Conservation (phyloP, 2,329 filamentous ascomycete species). For the Mycosphaerella sp. region DNA sequence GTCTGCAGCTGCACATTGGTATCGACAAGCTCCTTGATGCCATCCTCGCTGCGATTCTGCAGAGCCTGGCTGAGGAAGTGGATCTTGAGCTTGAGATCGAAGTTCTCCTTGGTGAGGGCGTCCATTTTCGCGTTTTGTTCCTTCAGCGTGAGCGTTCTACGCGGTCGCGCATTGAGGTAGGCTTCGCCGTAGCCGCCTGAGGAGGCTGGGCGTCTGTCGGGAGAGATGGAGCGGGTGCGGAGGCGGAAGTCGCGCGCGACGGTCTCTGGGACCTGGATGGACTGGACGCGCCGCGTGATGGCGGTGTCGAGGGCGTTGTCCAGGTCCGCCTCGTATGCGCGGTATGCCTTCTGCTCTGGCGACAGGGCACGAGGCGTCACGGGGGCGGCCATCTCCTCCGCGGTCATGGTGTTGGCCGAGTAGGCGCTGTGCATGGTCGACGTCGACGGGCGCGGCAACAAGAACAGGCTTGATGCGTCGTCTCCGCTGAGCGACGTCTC, state of each 20-base stretch:
- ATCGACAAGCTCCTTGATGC: conserved; percentile 95
- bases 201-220: conserved; percentile 12
- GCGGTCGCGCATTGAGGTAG: conserved; percentile 16
- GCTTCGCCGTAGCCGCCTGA: conserved; percentile 16
- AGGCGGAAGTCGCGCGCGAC: conserved; percentile 14
- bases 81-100: conserved; percentile 93
- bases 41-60: conserved; percentile 89
- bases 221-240: conserved; percentile 8
- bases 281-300: conserved; percentile 8
- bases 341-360: conserved; percentile 11
- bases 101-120: conserved; percentile 93
- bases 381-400: conserved; percentile 8
- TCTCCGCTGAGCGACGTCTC: neutral
- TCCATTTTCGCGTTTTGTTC: conserved; percentile 98
- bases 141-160: conserved; percentile 66
- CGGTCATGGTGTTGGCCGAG: conserved; percentile 6
- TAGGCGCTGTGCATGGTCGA: conserved; percentile 5
- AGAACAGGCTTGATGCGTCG: neutral
- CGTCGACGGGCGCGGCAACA: conserved; percentile 2
- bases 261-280: conserved; percentile 12
- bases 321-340: conserved; percentile 9
- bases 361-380: conserved; percentile 11
- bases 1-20: conserved; percentile 96
- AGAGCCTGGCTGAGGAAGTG: conserved; percentile 93
- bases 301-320: conserved; percentile 12